Evolutionary conservation across 352 stramenopile species (phyloP).

Genomic region (Peronospora farinosa): DNA sequence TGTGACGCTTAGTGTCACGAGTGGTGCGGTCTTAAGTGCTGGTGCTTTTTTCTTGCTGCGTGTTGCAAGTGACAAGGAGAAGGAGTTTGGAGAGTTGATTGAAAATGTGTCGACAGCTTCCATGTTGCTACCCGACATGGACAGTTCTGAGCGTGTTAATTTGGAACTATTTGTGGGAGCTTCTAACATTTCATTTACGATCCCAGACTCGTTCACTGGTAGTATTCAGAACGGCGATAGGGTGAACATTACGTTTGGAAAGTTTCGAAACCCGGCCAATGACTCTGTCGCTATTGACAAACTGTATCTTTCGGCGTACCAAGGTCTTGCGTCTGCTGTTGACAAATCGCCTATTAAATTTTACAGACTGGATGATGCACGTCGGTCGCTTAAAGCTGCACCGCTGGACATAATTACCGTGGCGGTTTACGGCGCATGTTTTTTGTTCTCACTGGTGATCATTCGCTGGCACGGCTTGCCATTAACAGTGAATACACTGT

Average conservation of each 20-base stretch:
- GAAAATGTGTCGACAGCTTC: slow-evolving; percentile 38
- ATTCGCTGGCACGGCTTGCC: slow-evolving; percentile 80
- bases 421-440: slow-evolving; percentile 68
- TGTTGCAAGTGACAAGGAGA: slow-evolving; percentile 50
- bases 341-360: slow-evolving; percentile 54
- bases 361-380: slow-evolving; percentile 37
- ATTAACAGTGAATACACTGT: slow-evolving; percentile 74
- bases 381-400: slow-evolving; percentile 48
- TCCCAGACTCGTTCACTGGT: slow-evolving; percentile 46
- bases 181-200: slow-evolving; percentile 71
- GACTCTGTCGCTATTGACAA: slow-evolving; percentile 53
- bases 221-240: slow-evolving; percentile 73
- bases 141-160: slow-evolving; percentile 20
- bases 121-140: slow-evolving; percentile 33
- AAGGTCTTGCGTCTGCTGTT: slow-evolving; percentile 46
- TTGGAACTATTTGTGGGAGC: slow-evolving; percentile 44
- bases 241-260: slow-evolving; percentile 54
- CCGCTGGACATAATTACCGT: slow-evolving; percentile 63
- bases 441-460: slow-evolving; percentile 78
- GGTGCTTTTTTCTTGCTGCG: slow-evolving; percentile 63
- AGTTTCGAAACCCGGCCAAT: slow-evolving; percentile 63
- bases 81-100: slow-evolving; percentile 53
- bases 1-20: slow-evolving; percentile 53
- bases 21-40: slow-evolving; percentile 49
- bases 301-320: slow-evolving; percentile 65